Evolutionary conservation across 2,329 filamentous ascomycete species (phyloP), one percentile per base, ranked within the genome.

Genomic region (Colletotrichum eleusines): DNA sequence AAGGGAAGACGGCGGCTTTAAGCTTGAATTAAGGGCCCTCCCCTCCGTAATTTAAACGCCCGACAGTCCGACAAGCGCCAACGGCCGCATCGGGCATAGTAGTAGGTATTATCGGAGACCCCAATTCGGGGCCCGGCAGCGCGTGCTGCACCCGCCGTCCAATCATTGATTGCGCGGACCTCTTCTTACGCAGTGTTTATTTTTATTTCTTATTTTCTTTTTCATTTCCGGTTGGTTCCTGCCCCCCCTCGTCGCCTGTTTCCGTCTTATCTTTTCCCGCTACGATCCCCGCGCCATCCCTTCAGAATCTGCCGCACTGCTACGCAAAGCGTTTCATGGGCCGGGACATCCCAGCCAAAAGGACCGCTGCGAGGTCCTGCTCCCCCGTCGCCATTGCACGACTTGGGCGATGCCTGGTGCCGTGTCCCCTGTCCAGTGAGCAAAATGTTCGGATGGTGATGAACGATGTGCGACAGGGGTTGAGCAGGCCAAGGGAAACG

Each of bases 251-350:
- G 18, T 28, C 16, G 20, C 46, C 44, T 23, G 23, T 48, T 48
- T 58, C 63, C 72, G 63, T 69, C 71, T 68, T 57, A 71, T 69
- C 51, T 69, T 66, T 66, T 65, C 20, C 53, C 68, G 55, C 68
- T 59, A 38, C 60, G 59, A 63, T 35, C 42, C 61, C 64, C 66
- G 64, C 71, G 63, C 72, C 66, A 73, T 65, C 70, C 63, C 71
- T 71, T 63, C 66, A 73, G 38, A 40, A 68, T 51, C 63, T 72
- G 59, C 60, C 54, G 58, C 40, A 51, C 33, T 71, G 72, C 63
- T 68, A 73, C 71, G 50, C 63, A 31, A 63, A 44, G 46, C 40
- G 72, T 73, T 73, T 73, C 72, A 73, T 59, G 46, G 46, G 40
- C 48, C 55, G 42, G 40, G 64, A 50, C 61, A 46, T 63, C 69